A percentile compares a stretch with the other conserved stretches of the same genome.
Evolutionary conservation across 495 filamentous ascomycete species (phyloP).

Genomic region (Aspergillus campestris): DNA sequence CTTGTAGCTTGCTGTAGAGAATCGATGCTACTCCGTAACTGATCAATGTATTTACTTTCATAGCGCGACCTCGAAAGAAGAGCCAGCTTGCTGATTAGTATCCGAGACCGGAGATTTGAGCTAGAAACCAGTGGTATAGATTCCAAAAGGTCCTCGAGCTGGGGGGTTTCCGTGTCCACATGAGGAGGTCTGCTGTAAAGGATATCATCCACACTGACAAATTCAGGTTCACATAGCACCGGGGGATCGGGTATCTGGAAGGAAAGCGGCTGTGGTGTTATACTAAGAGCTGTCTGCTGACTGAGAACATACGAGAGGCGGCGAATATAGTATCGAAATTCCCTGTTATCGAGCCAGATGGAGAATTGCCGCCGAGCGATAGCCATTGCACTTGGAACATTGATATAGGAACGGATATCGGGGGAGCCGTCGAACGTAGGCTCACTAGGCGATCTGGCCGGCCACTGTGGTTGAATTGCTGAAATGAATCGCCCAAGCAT

Average conservation of each 20-base stretch:
- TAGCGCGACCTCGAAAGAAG: too few relatives aligned
- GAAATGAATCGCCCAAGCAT: not conserved
- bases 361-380: not conserved
- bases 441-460: not conserved
- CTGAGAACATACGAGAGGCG: not conserved
- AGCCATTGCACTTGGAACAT: not conserved
- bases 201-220: conserved; percentile 1
- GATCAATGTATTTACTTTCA: too few relatives aligned
- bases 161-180: not conserved
- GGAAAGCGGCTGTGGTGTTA: not conserved
- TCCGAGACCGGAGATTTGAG: too few relatives aligned
- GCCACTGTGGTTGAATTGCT: not conserved
- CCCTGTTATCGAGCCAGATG: conserved; percentile 7
- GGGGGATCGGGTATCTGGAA: not conserved
- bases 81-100: too few relatives aligned
- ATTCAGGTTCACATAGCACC: not conserved
- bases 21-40: too few relatives aligned
- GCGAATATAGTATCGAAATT: conserved; percentile 2
- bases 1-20: too few relatives aligned
- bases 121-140: not conserved
- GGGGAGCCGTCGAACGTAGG: conserved; percentile 1
- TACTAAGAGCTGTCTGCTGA: not conserved
- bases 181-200: not conserved
- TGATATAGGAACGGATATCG: too few relatives aligned
- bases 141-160: too few relatives aligned